These are phyloP conservation scores for Penicillium canescens DNA, from an alignment of 495 filamentous ascomycete genomes.

Conservation along the genomic window DNA sequence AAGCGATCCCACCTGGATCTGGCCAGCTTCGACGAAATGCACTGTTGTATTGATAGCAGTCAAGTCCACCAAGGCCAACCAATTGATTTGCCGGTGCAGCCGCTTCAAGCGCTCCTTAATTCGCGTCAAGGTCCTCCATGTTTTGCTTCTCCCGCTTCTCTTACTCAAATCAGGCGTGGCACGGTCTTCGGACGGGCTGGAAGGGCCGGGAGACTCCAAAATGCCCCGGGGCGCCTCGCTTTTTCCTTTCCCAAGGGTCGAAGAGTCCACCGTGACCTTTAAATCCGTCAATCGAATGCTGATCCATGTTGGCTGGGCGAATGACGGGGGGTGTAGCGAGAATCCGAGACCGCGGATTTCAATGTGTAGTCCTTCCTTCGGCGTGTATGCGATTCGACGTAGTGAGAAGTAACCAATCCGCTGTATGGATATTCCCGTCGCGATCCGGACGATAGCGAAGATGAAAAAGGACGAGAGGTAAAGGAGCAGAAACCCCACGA, in stretches of 20 bases:
- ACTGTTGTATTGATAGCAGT: constrained; percentile 78
- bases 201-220: constrained; percentile 20
- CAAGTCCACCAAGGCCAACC: constrained; percentile 87
- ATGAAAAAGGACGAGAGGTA: constrained; percentile 91
- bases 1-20: constrained; percentile 78
- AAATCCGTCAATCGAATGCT: constrained; percentile 84
- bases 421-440: constrained; percentile 95
- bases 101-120: constrained; percentile 83
- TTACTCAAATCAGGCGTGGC: constrained; percentile 33
- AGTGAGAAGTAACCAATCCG: constrained; percentile 89
- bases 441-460: constrained; percentile 88
- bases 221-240: constrained; percentile 23
- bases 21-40: constrained; percentile 75
- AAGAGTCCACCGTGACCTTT: constrained; percentile 77
- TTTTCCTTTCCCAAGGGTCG: constrained; percentile 52
- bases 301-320: constrained; percentile 95
- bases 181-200: constrained; percentile 25
- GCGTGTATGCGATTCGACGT: constrained; percentile 83
- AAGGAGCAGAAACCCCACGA: constrained; percentile 78
- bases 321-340: constrained; percentile 86
- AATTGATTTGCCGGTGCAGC: constrained; percentile 82
- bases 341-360: constrained; percentile 88
- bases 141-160: constrained; percentile 63
- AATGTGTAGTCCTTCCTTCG: constrained; percentile 81
- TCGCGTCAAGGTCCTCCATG: constrained; percentile 73